phyloP scores from a whole-genome alignment of 2,329 filamentous ascomycete species.

The Dothideomycetes sp. region DNA sequence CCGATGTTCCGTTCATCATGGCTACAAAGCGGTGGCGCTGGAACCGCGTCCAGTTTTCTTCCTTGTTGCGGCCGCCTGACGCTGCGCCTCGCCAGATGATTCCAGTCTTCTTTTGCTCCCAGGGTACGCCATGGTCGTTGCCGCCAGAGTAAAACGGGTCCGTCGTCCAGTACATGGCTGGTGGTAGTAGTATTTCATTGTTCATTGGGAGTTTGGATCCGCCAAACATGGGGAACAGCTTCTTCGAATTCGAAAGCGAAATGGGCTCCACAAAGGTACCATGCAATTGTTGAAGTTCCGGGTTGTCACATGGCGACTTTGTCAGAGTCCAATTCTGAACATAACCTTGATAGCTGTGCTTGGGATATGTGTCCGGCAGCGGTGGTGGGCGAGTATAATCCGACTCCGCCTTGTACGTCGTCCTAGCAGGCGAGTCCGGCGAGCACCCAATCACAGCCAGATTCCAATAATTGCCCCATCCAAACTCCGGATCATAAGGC shows the following conservation, averaged over 20 bases:
- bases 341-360: conserved; percentile 31
- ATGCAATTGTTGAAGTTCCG: conserved; percentile 33
- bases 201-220: conserved; percentile 39
- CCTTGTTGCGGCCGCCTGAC: conserved; percentile 34
- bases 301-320: conserved; percentile 34
- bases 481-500: conserved; percentile 22
- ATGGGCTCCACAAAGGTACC: conserved; percentile 39
- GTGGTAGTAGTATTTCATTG: conserved; percentile 41
- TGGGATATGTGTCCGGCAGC: conserved; percentile 17
- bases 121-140: conserved; percentile 25
- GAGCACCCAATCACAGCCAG: conserved; percentile 30
- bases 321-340: conserved; percentile 36
- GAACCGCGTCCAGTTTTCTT: conserved; percentile 57
- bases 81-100: conserved; percentile 38
- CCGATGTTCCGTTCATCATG: conserved; percentile 57
- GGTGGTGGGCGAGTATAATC: conserved; percentile 28
- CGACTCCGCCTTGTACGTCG: conserved; percentile 19
- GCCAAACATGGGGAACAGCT: conserved; percentile 38
- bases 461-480: conserved; percentile 29
- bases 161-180: conserved; percentile 38
- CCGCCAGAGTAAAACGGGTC: conserved; percentile 32
- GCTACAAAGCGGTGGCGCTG: conserved; percentile 65
- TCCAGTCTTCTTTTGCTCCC: conserved; percentile 30
- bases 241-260: conserved; percentile 31
- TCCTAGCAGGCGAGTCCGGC: conserved; percentile 25